These are phyloP conservation scores for Fraxinus velutina DNA, from an alignment of 305 asterid species.

Conservation along the genomic window DNA sequence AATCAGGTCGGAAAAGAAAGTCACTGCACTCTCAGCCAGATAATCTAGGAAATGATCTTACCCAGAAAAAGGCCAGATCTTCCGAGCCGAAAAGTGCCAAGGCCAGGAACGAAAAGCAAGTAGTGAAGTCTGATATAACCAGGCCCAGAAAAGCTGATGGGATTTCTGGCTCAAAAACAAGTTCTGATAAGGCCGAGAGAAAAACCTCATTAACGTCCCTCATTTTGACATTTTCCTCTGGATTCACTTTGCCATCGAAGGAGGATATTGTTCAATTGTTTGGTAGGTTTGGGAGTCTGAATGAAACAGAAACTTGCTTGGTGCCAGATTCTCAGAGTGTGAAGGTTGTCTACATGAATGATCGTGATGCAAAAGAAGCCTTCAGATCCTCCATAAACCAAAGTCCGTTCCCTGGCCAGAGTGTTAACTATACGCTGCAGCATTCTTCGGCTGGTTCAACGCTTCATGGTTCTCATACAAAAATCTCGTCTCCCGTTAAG, in stretches of 20 bases:
- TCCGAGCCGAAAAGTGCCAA: conserved; percentile 13
- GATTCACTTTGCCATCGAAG: conserved; percentile 49
- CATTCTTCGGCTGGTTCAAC: conserved; percentile 25
- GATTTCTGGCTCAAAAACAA: conserved; percentile 19
- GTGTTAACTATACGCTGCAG: conserved; percentile 33
- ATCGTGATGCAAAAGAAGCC: conserved; percentile 51
- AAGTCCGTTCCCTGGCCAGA: conserved; percentile 36
- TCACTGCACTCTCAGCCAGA: conserved; percentile 21
- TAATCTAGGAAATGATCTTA: neutral
- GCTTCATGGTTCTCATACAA: conserved; percentile 20
- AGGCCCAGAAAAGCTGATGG: conserved; percentile 26
- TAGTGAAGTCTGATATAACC: conserved; percentile 15
- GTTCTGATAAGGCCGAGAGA: conserved; percentile 16
- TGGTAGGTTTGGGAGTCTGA: conserved; percentile 44
- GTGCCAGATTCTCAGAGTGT: conserved; percentile 28
- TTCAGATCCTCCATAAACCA: conserved; percentile 35
- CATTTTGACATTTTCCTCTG: conserved; percentile 37
- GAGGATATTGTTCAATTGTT: conserved; percentile 38
- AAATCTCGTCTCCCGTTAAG: conserved; percentile 17
- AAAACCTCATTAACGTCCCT: conserved; percentile 18
- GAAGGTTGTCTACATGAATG: conserved; percentile 34
- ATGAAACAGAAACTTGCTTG: conserved; percentile 37
- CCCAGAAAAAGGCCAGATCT: conserved; percentile 13
- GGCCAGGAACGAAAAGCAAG: conserved; percentile 16
- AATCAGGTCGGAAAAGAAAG: conserved; percentile 32